Conservation (phyloP, 371 early-diverging fungal genomes). For the Mortierella polycephala region DNA sequence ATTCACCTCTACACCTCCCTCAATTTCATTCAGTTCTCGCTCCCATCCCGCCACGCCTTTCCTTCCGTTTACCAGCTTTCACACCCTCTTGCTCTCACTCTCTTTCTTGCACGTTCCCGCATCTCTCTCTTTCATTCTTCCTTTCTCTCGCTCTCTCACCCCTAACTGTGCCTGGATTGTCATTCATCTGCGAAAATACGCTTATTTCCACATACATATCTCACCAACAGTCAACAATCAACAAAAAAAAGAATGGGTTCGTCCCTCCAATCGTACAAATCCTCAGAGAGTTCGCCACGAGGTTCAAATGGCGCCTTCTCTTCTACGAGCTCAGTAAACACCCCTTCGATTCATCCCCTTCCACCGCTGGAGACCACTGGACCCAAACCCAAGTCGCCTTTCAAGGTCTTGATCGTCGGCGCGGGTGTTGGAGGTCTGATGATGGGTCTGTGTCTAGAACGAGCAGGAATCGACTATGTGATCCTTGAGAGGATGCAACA, state of each 20-base stretch:
- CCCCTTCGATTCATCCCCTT: too few relatives aligned
- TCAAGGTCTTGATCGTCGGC: conserved; percentile 40
- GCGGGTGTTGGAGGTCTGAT: conserved; percentile 40
- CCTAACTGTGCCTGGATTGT: conserved; percentile 1
- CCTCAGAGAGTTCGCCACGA: conserved; percentile 7
- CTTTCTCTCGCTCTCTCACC: not conserved
- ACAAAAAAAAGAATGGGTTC: not conserved
- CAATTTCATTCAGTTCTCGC: not conserved
- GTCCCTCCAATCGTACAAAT: conserved; percentile 7
- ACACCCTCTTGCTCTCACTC: too few relatives aligned
- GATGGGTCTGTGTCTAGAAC: conserved; percentile 35
- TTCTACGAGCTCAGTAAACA: not conserved
- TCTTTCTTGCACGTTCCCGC: too few relatives aligned
- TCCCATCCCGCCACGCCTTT: too few relatives aligned
- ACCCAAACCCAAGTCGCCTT: conserved; percentile 13
- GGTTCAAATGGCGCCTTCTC: conserved; percentile 6
- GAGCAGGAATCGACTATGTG: conserved; percentile 45
- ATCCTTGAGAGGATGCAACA: conserved; percentile 22
- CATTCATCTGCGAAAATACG: not conserved
- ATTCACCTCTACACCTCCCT: not conserved
- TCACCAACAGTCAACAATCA: not conserved
- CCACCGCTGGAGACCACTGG: not conserved
- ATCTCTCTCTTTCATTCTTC: not conserved
- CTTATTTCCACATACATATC: not conserved
- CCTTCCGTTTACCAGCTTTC: too few relatives aligned